Conservation (phyloP, 805 yeast species). For the Jamesozyma spencerorum region DNA sequence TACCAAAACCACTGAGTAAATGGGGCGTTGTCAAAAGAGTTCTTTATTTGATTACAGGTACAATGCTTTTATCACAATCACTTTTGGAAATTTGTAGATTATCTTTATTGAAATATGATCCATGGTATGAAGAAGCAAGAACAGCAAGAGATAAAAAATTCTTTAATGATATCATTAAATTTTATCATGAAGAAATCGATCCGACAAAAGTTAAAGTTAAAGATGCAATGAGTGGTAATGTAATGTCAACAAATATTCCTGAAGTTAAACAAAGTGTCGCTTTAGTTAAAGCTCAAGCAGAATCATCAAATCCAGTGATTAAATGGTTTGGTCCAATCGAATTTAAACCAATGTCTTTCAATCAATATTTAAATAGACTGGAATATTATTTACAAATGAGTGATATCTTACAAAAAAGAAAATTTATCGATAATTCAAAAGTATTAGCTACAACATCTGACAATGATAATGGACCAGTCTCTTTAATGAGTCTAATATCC, state of each 20-base stretch:
- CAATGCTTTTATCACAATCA: constrained; percentile 42
- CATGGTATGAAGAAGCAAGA: constrained; percentile 65
- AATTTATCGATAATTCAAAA: background rate
- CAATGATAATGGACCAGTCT: background rate
- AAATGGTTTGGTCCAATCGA: constrained; percentile 63
- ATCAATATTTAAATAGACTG: constrained; percentile 31
- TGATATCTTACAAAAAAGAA: constrained; percentile 20
- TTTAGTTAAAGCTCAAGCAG: constrained; percentile 34
- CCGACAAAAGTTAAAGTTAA: constrained; percentile 28
- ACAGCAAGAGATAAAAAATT: constrained; percentile 38
- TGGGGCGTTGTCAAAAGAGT: constrained; percentile 19
- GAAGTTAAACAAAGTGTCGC: constrained; percentile 32
- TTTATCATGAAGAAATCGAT: constrained; percentile 30
- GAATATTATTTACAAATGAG: constrained; percentile 26
- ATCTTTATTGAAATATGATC: constrained; percentile 41
- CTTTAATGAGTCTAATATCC: constrained; percentile 9
- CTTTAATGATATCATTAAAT: constrained; percentile 28
- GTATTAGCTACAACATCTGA: background rate
- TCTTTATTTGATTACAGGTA: constrained; percentile 34
- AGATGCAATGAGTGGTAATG: constrained; percentile 25
- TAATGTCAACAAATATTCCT: constrained; percentile 23
- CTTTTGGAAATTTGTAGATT: constrained; percentile 49
- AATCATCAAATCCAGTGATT: constrained; percentile 39
- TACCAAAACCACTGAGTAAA: background rate
- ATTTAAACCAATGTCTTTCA: constrained; percentile 41